A percentile compares a stretch with the other conserved stretches of the same genome.
Conservation (phyloP, 345 rosid species). For the Euphorbia peplus region DNA sequence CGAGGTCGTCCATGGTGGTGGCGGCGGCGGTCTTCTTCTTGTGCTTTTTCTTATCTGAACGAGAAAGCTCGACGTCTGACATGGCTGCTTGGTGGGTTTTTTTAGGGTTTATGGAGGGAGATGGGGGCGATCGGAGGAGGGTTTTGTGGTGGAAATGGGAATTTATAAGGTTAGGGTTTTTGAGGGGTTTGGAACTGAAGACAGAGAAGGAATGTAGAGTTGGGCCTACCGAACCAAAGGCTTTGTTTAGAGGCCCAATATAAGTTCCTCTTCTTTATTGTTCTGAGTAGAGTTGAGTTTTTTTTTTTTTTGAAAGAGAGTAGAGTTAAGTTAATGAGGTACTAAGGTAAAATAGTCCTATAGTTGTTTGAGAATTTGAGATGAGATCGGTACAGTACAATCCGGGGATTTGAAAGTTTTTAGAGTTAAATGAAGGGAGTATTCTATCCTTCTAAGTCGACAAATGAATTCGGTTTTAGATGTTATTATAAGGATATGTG, state of each 20-base stretch:
- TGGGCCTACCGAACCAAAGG: neutral
- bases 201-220: neutral
- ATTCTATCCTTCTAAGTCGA: no score
- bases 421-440: no score
- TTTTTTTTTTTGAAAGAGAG: no score
- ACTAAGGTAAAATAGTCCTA: no score
- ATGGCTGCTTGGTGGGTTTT: slow-evolving; percentile 23
- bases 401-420: no score
- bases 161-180: slow-evolving; percentile 9
- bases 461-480: no score
- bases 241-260: neutral
- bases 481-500: no score
- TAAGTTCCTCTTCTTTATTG: neutral
- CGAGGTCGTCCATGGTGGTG: slow-evolving; percentile 11
- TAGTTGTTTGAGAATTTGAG: no score
- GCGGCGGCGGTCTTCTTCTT: slow-evolving; percentile 27
- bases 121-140: slow-evolving; percentile 1
- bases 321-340: no score
- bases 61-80: slow-evolving; percentile 61
- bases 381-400: no score
- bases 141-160: neutral
- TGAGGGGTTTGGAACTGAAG: neutral
- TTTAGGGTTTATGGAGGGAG: slow-evolving; percentile 4
- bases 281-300: no score
- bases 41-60: slow-evolving; percentile 63